Evolutionary conservation across 1,284 basidiomycete genomes (phyloP).

Genomic region (Sporisorium sorghi): DNA sequence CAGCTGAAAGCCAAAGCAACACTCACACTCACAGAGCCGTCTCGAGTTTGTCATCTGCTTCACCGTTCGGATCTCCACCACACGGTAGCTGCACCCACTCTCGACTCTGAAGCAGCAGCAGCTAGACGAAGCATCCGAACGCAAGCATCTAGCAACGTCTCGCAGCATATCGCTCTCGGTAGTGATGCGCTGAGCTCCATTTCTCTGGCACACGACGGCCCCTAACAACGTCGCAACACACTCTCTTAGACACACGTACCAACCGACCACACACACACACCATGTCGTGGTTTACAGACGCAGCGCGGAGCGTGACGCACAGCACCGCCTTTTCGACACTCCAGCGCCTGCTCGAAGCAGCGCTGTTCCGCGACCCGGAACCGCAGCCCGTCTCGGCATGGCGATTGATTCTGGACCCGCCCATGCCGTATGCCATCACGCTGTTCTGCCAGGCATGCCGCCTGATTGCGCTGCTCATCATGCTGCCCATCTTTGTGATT

Average conservation of each 20-base stretch:
- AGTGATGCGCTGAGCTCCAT: slow-evolving; percentile 4
- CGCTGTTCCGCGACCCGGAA: slow-evolving; percentile 33
- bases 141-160: not conserved
- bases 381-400: slow-evolving; percentile 31
- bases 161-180: not conserved
- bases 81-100: too few species aligned
- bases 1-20: not conserved
- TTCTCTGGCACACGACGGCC: not conserved
- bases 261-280: not conserved
- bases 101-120: not conserved
- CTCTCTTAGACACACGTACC: slow-evolving; percentile 1
- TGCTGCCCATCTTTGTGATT: slow-evolving; percentile 56
- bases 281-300: slow-evolving; percentile 20
- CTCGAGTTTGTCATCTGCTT: too few species aligned
- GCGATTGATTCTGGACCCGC: slow-evolving; percentile 38
- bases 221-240: not conserved
- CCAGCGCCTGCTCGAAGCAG: slow-evolving; percentile 24
- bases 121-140: too few species aligned
- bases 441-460: slow-evolving; percentile 39
- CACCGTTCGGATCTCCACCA: too few species aligned
- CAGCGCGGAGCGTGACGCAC: slow-evolving; percentile 17
- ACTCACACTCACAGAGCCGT: too few species aligned
- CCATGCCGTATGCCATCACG: slow-evolving; percentile 39
- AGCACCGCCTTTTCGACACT: not conserved
- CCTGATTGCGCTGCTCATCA: slow-evolving; percentile 49